A percentile compares a stretch with the other conserved stretches of the same genome.
phyloP scores from a whole-genome alignment of 176 grass and related monocot genomes.

The Oryza nivara region DNA sequence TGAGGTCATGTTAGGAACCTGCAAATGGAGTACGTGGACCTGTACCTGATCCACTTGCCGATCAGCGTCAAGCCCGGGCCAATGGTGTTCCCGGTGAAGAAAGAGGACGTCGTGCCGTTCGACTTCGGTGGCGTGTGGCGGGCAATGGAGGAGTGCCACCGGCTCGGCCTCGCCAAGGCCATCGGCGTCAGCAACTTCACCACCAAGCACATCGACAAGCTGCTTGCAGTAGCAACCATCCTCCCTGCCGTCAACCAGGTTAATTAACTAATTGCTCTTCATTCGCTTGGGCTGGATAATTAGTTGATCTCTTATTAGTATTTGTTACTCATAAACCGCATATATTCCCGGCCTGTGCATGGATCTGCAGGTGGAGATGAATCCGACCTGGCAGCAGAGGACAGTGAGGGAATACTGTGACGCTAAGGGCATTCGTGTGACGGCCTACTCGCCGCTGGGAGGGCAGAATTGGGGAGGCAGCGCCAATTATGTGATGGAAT shows the following conservation, averaged over 20 bases:
- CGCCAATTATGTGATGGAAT: slow-evolving; percentile 39
- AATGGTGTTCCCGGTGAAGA: neutral
- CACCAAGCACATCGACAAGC: slow-evolving; percentile 42
- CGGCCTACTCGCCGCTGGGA: slow-evolving; percentile 64
- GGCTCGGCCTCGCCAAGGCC: slow-evolving; percentile 50
- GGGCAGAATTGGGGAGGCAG: slow-evolving; percentile 40
- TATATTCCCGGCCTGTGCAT: neutral
- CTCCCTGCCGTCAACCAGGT: slow-evolving; percentile 75
- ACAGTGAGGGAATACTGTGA: slow-evolving; percentile 48
- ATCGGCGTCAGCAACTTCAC: slow-evolving; percentile 87
- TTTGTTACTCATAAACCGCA: too few species aligned
- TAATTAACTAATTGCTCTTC: neutral
- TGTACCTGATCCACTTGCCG: slow-evolving; percentile 77
- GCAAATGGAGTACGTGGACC: slow-evolving; percentile 71
- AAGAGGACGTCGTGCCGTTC: slow-evolving; percentile 50
- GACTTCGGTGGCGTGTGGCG: slow-evolving; percentile 60
- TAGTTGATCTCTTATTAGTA: too few species aligned
- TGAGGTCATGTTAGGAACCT: slow-evolving; percentile 41
- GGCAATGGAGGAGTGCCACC: slow-evolving; percentile 77
- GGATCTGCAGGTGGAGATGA: slow-evolving; percentile 54
- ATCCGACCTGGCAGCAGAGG: slow-evolving; percentile 69
- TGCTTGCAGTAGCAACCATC: slow-evolving; percentile 41
- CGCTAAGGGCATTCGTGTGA: slow-evolving; percentile 57
- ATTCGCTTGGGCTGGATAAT: too few species aligned
- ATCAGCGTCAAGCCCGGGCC: slow-evolving; percentile 47